Base-by-base conservation (phyloP, 2,329 filamentous ascomycete genomes). In the Neopestalotiopsis clavispora region DNA sequence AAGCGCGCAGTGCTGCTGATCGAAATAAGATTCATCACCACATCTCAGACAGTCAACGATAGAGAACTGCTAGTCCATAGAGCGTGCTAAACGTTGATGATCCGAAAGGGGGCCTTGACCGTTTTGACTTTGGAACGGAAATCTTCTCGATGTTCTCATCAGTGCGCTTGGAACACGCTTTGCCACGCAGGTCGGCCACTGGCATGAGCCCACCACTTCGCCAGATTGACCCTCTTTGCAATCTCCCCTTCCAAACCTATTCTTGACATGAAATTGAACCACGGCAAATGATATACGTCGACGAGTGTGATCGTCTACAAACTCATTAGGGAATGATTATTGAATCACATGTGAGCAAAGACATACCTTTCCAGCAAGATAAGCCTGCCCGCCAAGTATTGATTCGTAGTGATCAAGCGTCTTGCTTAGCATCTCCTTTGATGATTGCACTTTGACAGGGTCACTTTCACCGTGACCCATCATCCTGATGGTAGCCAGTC, bases 391-490 rank as follows among this genome's bases (percentile, higher is more conserved):
- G 14, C 28, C 20, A 10, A 30, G 57, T 14, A 32, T 9, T 9
- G 30, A 32, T 10, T 59, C 57, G 14, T 59, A 59, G 14, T 30
- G 30, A 14, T 59, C 9, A 9, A 59, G 20, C 9, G 57, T 59
- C 57, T 59, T 59, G n/a, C 2, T 13, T 1, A 32, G 57, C 57
- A 20, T 13, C 9, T 59, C 57, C 20, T 59, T 59, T n/a, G 57
- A 9, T 59, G 57, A 59, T 32, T 59, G 57, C 13, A 59, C 12
- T 2, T 32, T 28, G 12, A 13, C 28, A 10, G 57, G 57, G 57
- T 59, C 57, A 28, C 57, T 28, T 4, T 59, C 57, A 30, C 57
- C 57, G 23, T 59, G 57, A 30, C 23, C 57, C 57, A 59, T 59
- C 17, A 14, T 13, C 57, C 57, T 59, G 23, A 30, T 59, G 23